Evolutionary conservation across 805 yeast genomes (phyloP), one percentile per base, ranked within the genome.

Genomic region (Candida michaelii): DNA sequence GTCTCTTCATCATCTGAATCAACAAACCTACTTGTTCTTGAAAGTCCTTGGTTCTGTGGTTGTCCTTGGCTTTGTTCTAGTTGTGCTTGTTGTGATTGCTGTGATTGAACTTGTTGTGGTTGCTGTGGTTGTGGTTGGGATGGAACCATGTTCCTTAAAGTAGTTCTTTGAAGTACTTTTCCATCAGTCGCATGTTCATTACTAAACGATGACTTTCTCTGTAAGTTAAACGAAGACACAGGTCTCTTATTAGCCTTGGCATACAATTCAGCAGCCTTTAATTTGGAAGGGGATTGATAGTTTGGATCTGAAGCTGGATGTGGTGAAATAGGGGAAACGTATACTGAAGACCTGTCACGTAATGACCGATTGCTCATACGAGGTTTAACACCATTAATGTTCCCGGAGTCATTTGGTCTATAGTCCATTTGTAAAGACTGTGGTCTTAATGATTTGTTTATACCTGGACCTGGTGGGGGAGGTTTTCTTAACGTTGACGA

Each of bases 1-100:
- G 29, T 18, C 5, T 8, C 38, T 38, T 82, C 87, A 11, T 83
- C 81, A 52, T 82, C 86, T 2, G 85, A 80, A 54, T 83, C 89
- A 4, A 67, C 69, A 47, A 81, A 75, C 51, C 87, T 69, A 1
- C 88, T 81, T 5, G 25, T 14, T 11, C 14, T 5, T 31, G 15
- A 3, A n/a, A n/a, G n/a, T n/a, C n/a, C n/a, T n/a, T n/a, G n/a
- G n/a, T n/a, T n/a, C n/a, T n/a, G n/a, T n/a, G n/a, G n/a, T n/a
- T n/a, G n/a, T n/a, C n/a, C n/a, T n/a, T n/a, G n/a, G n/a, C n/a
- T n/a, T n/a, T n/a, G n/a, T n/a, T n/a, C n/a, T 13, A 21, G 18
- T 31, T 39, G 43, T n/a, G 42, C 40, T 17, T 34, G 39, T 25
- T n/a, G 29, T n/a, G 13, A 25, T 34, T 29, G 39, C 19, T 39